Percentiles rank a stretch among this genome's conserved stretches.
These are phyloP conservation scores for Spergularia bocconei DNA, from an alignment of 148 eudicot genomes.

Conservation along the genomic window DNA sequence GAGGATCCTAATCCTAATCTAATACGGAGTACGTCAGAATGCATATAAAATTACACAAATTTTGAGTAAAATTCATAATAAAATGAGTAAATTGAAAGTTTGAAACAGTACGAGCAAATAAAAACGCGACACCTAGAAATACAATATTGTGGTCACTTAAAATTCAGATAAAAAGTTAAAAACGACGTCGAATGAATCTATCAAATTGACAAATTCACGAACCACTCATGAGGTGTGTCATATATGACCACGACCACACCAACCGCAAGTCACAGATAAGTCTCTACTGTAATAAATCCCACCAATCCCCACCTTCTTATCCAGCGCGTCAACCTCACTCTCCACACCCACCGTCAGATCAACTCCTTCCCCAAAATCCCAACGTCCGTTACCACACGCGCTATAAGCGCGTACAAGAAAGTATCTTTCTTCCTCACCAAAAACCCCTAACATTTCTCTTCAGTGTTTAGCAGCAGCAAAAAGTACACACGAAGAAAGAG, in stretches of 20 bases:
- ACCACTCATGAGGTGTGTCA: neutral
- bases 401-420: neutral
- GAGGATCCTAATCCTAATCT: too few species aligned
- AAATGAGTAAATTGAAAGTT: too few species aligned
- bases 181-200: conserved; percentile 22
- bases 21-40: too few species aligned
- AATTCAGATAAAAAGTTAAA: neutral
- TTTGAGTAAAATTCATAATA: too few species aligned
- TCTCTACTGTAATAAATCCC: neutral
- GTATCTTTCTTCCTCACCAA: neutral
- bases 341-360: conserved; percentile 5
- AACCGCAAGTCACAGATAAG: conserved; percentile 38
- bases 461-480: neutral
- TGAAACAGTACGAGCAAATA: too few species aligned
- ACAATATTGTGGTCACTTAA: too few species aligned
- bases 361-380: neutral
- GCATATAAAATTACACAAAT: too few species aligned
- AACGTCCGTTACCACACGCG: neutral
- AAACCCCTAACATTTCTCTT: conserved; percentile 19
- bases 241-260: conserved; percentile 25
- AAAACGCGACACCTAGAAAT: too few species aligned
- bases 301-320: neutral
- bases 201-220: neutral
- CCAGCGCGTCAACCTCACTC: neutral
- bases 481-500: neutral